Base-by-base conservation (phyloP, 306 rosid genomes). In the Prunus davidiana region DNA sequence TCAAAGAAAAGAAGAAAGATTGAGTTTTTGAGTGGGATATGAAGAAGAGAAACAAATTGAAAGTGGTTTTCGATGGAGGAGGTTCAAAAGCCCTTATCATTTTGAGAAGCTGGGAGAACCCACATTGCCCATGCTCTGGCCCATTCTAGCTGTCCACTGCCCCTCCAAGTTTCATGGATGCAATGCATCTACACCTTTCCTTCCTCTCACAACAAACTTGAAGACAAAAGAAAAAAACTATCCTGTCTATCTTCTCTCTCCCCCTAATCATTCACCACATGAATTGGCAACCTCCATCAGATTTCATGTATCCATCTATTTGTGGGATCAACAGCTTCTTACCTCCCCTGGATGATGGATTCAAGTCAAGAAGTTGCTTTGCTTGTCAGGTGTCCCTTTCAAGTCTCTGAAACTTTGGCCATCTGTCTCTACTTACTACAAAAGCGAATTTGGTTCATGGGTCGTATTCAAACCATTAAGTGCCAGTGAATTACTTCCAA, bases 211-310 rank as follows among this genome's bases (percentile, higher is more conserved):
- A 65, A 14, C 64, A 64, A 73, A 27, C 75, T 67, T n/a, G 67
- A 56, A 73, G 72, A 73, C 72, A 55, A 27, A 64, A 80, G 69
- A 70, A 18, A 75, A 66, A 66, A 73, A 60, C 70, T 74, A 58
- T 12, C 51, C 75, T 61, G 12, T 2, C 22, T n/a, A 18, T 41
- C 22, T 69, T 71, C 73, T 63, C n/a, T 19, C 25, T 50, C 22
- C 20, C 34, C 57, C 55, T 89, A 89, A 89, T 92, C 98, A 90
- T 92, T 80, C 93, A 80, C 79, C 82, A 63, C 79, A 88, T 84
- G 97, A 90, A 85, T 89, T 83, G 97, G 91, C 97, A 89, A 83
- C 91, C 85, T 95, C 93, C 92, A 84, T 75, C 27, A 80, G 92
- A 95, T 92, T 82, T 88, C 55, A 62, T 84, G 75, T 69, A 75